phyloP scores from a whole-genome alignment of 2,329 filamentous ascomycete species.

The Fusarium sp. region DNA sequence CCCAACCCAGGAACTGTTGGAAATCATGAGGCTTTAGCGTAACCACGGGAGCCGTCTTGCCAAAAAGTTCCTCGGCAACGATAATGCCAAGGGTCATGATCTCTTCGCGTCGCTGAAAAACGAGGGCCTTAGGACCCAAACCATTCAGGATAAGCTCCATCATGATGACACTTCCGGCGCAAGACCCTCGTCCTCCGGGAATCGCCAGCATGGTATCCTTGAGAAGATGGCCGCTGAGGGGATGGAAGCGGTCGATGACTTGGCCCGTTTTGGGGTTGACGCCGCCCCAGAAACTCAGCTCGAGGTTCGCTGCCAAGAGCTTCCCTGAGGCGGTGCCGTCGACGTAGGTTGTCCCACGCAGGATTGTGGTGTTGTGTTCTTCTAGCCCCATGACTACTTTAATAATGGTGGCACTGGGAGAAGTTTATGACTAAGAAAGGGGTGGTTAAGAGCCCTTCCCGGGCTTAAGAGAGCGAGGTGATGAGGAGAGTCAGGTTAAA shows the following conservation, averaged over 20 bases:
- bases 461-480: background rate
- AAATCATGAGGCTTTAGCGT: background rate
- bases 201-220: conserved; percentile 13
- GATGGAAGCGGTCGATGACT: conserved; percentile 25
- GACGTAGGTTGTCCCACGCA: background rate
- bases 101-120: conserved; percentile 15
- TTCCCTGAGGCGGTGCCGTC: background rate
- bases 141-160: conserved; percentile 13
- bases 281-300: conserved; percentile 23
- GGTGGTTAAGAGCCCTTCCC: background rate
- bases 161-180: conserved; percentile 16
- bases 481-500: background rate
- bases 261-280: conserved; percentile 12
- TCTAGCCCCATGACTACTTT: background rate
- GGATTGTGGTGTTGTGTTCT: background rate
- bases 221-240: background rate
- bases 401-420: background rate
- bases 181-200: conserved; percentile 18
- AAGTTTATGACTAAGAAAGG: background rate
- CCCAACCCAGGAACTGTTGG: background rate
- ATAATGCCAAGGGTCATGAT: conserved; percentile 22
- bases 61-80: conserved; percentile 17
- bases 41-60: conserved; percentile 5
- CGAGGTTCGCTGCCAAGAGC: conserved; percentile 4
- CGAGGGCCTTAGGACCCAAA: conserved; percentile 5